These are phyloP conservation scores for Ceratocystis albifundus DNA, from an alignment of 2,329 filamentous ascomycete genomes.

Conservation along the genomic window DNA sequence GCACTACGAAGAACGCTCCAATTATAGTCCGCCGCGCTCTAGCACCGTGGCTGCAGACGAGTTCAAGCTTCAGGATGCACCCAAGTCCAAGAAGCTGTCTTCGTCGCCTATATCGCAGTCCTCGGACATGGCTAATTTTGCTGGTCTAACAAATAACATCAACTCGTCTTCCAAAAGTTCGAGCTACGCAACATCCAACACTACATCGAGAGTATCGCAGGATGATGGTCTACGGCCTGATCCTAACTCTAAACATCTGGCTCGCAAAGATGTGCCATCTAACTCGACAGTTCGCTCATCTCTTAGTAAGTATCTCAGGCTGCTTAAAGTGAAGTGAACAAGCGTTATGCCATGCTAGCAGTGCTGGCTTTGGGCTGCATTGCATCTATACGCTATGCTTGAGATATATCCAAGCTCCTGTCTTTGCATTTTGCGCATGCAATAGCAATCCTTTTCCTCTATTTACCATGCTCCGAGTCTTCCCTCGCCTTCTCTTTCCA, in stretches of 20 bases:
- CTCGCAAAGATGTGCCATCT: conserved; percentile 52
- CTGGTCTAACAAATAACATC: conserved; percentile 20
- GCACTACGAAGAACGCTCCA: conserved; percentile 22
- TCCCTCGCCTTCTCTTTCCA: neutral
- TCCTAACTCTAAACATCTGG: conserved; percentile 36
- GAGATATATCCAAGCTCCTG: neutral
- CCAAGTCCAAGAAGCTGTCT: conserved; percentile 46
- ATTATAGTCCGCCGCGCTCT: conserved; percentile 29
- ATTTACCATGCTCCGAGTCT: neutral
- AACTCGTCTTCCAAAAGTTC: conserved; percentile 20
- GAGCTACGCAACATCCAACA: conserved; percentile 9
- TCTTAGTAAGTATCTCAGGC: conserved; percentile 33
- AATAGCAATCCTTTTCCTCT: neutral
- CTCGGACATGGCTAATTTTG: conserved; percentile 22
- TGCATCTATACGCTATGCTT: neutral
- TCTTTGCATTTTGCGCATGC: neutral
- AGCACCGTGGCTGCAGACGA: conserved; percentile 37
- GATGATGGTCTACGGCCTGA: conserved; percentile 14
- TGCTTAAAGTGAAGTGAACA: neutral
- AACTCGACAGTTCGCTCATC: conserved; percentile 26
- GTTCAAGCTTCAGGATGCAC: conserved; percentile 72
- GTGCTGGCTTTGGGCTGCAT: neutral
- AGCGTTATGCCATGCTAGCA: neutral
- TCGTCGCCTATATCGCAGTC: conserved; percentile 31
- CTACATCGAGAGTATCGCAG: conserved; percentile 16